Evolutionary conservation across 352 stramenopile species (phyloP), one percentile per base, ranked within the genome.

Genomic region (Peronospora destructor): DNA sequence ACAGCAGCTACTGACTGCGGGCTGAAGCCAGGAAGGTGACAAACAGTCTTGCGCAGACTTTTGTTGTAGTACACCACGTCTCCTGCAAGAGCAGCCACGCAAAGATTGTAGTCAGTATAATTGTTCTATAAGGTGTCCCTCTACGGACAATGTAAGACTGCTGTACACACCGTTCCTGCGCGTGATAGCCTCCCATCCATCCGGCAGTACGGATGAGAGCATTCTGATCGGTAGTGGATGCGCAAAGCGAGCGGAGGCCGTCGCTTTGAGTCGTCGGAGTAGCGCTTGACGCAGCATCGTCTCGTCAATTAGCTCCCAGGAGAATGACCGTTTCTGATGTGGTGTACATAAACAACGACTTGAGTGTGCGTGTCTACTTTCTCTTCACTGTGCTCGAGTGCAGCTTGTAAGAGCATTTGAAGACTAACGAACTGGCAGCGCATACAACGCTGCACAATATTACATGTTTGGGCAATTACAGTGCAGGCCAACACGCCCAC

Each of bases 11-110:
- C 35, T 11, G 11, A 13, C 29, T 58, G 42, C 5, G 34, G 41
- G n/a, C 55, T 42, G 7, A 77, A 49, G 3, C 65, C 72, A 14
- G 73, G 72, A 2, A 85, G 46, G 21, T 77, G 45, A 13, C 70
- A 70, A 29, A 87, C 72, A 12, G 73, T 85, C 52, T 84, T 85
- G 7, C 70, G 69, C 13, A 85, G 51, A 5, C 68, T 49, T 16
- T 69, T 61, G 23, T 85, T 84, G 56, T 84, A 87, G 43, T 76
- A 87, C 45, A 85, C 74, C 19, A 84, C 56, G 14, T 75, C 64
- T 10, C 73, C 76, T 87, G 36, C 29, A 59, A 14, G 6, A 40
- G n/a, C 25, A 42, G 16, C n/a, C 3, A 32, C 19, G 29, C 37
- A 43, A 29, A 30, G 33, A 30, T 41, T 28, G 10, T 17, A 41